Evolutionary conservation across 2,329 filamentous ascomycete genomes (phyloP), one percentile per base, ranked within the genome.

Genomic region (Blumeriella jaapii): DNA sequence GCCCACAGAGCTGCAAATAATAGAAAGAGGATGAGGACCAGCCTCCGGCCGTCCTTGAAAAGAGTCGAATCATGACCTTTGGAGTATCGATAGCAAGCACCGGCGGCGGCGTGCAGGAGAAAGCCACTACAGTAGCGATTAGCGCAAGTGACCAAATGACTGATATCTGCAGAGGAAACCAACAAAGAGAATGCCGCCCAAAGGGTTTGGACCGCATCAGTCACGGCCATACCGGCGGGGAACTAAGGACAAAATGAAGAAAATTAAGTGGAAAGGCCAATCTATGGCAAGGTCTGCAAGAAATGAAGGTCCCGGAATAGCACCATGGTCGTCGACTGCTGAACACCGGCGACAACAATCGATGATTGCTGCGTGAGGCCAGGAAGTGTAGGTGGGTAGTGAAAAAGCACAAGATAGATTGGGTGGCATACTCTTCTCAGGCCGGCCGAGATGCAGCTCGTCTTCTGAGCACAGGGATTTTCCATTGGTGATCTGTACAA

Each of bases 21-120:
- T 35, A 58, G 36, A 42, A 58, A 58, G 24, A 56, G 38, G 34
- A 52, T 36, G 54, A 58, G 55, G 52, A 53, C 55, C 53, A 58
- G 55, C 54, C 55, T 56, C 51, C 49, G 54, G 46, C 53, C 47
- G 48, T 57, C 54, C 49, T 55, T 45, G 36, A 52, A 49, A 25
- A 55, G 34, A 24, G 41, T 49, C 27, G 48, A 42, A 25, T 45
- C 52, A 55, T 55, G 45, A 31, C 49, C 50, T 35, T 44, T 51
- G 26, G 39, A 47, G 36, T 49, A 53, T 34, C 53, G 29, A 36
- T 55, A 46, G 40, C 53, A 41, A 12, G 51, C 47, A 32, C 49
- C 51, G 10, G 46, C 36, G 23, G 54, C 51, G 37, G 52, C 50
- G 33, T 54, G 48, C 23, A 56, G 44, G 38, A 58, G 36, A 29